Evolutionary conservation across 2,329 filamentous ascomycete species (phyloP), one percentile per base, ranked within the genome.

Genomic region (Pseudogymnoascus sp.): DNA sequence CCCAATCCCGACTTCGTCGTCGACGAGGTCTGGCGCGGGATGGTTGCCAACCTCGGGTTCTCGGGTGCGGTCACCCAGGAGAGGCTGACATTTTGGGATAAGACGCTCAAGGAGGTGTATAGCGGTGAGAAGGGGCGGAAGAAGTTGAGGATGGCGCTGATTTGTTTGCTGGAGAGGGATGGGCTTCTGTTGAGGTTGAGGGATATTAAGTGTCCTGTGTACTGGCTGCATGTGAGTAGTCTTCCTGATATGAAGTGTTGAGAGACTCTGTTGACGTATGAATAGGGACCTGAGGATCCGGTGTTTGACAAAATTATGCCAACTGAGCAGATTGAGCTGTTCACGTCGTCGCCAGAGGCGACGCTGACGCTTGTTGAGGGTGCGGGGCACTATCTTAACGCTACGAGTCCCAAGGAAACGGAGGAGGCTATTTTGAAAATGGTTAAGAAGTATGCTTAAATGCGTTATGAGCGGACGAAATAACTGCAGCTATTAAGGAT

Each of bases 131-230:
- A 79, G 63, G 80, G 80, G 2, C 72, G 79, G n/a, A 74, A 69
- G 64, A 80, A 79, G 71, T 68, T 79, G 35, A 72, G 76, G 58
- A 77, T 80, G 71, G 77, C 79, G 0, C 71, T 77, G 5, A 71
- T 74, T 7, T 76, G 74, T 65, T 70, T 83, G 5, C 58, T 78
- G 10, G 76, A 79, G 62, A 70, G 81, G 36, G 80, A 82, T 60
- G 76, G 79, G 1, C 71, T 82, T 4, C 67, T 79, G 6, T 63
- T 74, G n/a, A 72, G 80, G 9, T 62, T 82, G 37, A 64, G 72
- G 17, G 76, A 82, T 63, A 68, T 83, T 62, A 76, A 71, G 62
- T 82, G 79, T 61, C 80, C 80, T 1, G 77, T 83, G 7, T 74
- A 78, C 61, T 82, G 80, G 80, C 71, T 82, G 13, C 79, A 81